Percentiles rank a stretch among this genome's conserved stretches.
phyloP scores from a whole-genome alignment of 2,329 filamentous ascomycete genomes.

The Penicillium concentricum region DNA sequence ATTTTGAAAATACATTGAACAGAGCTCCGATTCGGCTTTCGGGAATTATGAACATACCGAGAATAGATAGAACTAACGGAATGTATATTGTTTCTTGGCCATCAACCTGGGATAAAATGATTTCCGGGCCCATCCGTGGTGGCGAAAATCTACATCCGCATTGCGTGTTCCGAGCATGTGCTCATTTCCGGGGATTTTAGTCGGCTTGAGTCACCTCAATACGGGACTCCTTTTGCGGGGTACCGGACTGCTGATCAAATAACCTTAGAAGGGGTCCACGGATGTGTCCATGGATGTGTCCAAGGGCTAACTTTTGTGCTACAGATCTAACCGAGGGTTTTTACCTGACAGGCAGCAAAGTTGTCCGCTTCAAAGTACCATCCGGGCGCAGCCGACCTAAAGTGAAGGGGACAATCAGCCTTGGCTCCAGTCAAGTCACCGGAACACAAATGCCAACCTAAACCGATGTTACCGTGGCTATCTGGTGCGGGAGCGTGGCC shows the following conservation, averaged over 20 bases:
- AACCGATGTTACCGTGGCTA: conserved; percentile 25
- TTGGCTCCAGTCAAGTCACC: conserved; percentile 8
- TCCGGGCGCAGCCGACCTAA: not conserved
- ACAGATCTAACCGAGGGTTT: not conserved
- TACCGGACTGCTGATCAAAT: not conserved
- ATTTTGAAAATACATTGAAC: too few species aligned
- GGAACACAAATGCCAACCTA: conserved; percentile 12
- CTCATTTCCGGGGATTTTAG: not conserved
- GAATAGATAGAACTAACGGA: too few species aligned
- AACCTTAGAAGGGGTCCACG: not conserved
- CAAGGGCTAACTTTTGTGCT: not conserved
- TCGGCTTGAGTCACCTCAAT: not conserved
- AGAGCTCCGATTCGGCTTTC: conserved; percentile 3
- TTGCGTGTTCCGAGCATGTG: not conserved
- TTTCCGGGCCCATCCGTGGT: not conserved
- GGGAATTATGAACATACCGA: not conserved
- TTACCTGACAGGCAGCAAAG: not conserved
- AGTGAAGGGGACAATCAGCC: not conserved
- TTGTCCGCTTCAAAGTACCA: too few species aligned
- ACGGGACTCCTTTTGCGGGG: not conserved
- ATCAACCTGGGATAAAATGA: not conserved
- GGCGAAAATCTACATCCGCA: not conserved
- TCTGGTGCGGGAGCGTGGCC: conserved; percentile 10
- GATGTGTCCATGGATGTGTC: not conserved
- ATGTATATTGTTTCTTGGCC: not conserved